Base-by-base conservation (phyloP, 768 basidiomycete species). In the Agaricus bisporus region DNA sequence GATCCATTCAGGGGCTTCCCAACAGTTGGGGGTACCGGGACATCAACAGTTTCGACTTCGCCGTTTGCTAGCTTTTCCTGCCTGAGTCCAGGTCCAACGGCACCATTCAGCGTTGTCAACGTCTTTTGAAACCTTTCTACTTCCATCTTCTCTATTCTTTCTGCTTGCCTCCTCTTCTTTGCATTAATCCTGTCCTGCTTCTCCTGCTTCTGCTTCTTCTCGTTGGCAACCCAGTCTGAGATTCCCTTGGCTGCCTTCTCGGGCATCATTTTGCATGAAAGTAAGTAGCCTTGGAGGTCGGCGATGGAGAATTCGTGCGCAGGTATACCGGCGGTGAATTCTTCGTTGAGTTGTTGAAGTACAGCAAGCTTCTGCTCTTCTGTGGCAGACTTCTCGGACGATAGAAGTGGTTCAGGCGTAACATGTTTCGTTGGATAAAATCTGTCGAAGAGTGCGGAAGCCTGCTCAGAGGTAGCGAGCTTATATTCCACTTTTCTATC, bases 231-330 rank as follows among this genome's bases (percentile, higher is more conserved):
- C 79, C 82, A 84, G n/a, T 58, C 66, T 6, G 56, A 59, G 10
- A 66, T 59, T n/a, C 61, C 66, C 15, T 45, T 56, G 0, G 65
- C 71, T 0, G 77, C 76, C 3, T 62, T 58, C 41, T 56, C 60
- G 0, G 77, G 74, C 42, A 71, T 57, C 43, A 66, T 70, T 58
- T 78, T 77, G 56, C 70, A 70, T 9, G 63, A 59, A 6, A 85
- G 68, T 11, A 85, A 68, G 63, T 75, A 85, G 0, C 81, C 80
- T 59, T 85, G 83, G 2, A 86, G 68, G 51, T 83, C 80, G 0
- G 84, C 82, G 0, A 79, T 78, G 28, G 80, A 79, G 59, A 83
- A 79, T 53, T 74, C 72, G 43, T 73, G 58, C 10, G 71, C 64
- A 0, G 83, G 81, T 20, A 85, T 64, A 2, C 55, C 54, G 0